A percentile compares a stretch with the other conserved stretches of the same genome.
Conservation (phyloP, 345 rosid species). For the Acer negundo region DNA sequence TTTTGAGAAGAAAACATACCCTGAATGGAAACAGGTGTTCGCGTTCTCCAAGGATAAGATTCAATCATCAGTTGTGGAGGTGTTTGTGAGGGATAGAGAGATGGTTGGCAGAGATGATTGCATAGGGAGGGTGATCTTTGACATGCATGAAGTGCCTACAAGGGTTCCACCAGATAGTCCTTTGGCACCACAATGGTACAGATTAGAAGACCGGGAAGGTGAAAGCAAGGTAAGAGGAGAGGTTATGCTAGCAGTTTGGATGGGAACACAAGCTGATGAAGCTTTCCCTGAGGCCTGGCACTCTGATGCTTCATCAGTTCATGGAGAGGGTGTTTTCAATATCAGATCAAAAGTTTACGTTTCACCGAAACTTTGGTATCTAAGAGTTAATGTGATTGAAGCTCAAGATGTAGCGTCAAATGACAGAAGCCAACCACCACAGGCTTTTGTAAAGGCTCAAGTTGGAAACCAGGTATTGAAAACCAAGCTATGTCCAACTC, state of each 20-base stretch:
- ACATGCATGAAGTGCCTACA: constrained; percentile 90
- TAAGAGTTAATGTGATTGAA: constrained; percentile 85
- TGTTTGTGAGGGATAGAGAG: constrained; percentile 72
- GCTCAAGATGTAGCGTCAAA: constrained; percentile 82
- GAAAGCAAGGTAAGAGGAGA: constrained; percentile 69
- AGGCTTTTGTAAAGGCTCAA: constrained; percentile 75
- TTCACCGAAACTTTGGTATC: constrained; percentile 88
- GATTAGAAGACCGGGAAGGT: constrained; percentile 62
- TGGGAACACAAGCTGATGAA: constrained; percentile 96
- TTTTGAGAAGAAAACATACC: constrained; percentile 73
- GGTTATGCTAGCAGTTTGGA: constrained; percentile 94
- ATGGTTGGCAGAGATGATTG: constrained; percentile 83
- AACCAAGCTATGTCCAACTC: constrained; percentile 60
- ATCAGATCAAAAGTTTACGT: constrained; percentile 87
- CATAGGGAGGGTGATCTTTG: constrained; percentile 75
- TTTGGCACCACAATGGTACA: constrained; percentile 92
- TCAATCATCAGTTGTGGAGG: constrained; percentile 77
- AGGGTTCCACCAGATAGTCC: constrained; percentile 98
- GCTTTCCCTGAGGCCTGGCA: constrained; percentile 98
- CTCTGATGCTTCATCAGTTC: constrained; percentile 74
- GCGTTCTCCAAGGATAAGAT: constrained; percentile 85
- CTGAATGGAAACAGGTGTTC: constrained; percentile 87
- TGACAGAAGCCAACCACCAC: constrained; percentile 66
- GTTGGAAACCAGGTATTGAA: constrained; percentile 79
- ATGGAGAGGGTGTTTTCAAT: constrained; percentile 74